Evolutionary conservation across 1,284 basidiomycete genomes (phyloP), one percentile per base, ranked within the genome.

Genomic region (Pseudozyma flocculosa): DNA sequence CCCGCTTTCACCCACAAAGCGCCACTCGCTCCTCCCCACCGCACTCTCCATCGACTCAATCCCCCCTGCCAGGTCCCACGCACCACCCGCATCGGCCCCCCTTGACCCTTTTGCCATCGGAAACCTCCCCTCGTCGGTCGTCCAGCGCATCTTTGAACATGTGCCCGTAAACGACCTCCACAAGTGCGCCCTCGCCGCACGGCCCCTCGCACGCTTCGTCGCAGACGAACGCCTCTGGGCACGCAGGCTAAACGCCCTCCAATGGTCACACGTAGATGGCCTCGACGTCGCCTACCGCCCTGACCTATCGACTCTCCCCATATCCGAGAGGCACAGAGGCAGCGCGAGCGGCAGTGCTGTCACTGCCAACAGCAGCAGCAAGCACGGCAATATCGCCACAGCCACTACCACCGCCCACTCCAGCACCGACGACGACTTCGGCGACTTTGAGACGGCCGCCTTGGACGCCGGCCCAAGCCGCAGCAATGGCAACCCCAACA

Each of bases 351-450:
- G 38, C 38, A 19, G 26, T 17, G 10, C 26, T 19, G 11, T 32
- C 30, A 17, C 30, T 17, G 10, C 9, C 17, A 9, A 34, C 9
- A 34, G 30, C 9, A 34, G 30, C 30, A n/a, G n/a, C n/a, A 21
- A 19, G 22, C n/a, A 43, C n/a, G 14, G 2, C 18, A 32, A 19
- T 19, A 17, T 18, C 5, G 40, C 7, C 26, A n/a, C 19, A 40
- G 18, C 9, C 2, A 29, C 5, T 7, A 26, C 23, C 18, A 40
- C 70, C 48, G 40, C 24, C 24, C 19, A 34, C 38, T 36, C 30
- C 23, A 29, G 24, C 36, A 72, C 80, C 40, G 85, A 90, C 52
- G 90, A 94, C 63, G 92, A 93, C 36, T 97, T 96, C 81, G 92
- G 72, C n/a, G 64, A 68, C 47, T 65, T 70, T 49, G 46, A 53